Conservation (phyloP, 1,284 basidiomycete species). For the Pterulicium gracile region DNA sequence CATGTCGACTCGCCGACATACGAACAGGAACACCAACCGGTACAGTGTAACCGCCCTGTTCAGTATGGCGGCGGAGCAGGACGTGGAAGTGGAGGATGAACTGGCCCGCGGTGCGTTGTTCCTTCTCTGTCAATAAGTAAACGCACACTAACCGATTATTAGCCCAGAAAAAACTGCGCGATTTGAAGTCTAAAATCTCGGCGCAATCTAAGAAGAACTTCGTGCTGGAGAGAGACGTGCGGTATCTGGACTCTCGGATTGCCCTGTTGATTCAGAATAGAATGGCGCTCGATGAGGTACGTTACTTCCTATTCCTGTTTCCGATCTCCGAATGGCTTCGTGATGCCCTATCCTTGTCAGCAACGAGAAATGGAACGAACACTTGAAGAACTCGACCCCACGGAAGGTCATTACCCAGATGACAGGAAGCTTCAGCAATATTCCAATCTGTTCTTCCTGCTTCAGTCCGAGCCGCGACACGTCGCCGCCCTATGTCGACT, state of each 20-base stretch:
- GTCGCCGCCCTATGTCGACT: conserved; percentile 95
- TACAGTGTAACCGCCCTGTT: conserved; percentile 95
- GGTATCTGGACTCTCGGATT: conserved; percentile 96
- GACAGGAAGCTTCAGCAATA: conserved; percentile 93
- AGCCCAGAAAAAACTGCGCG: conserved; percentile 94
- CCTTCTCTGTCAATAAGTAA: conserved; percentile 2
- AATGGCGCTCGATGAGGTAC: conserved; percentile 91
- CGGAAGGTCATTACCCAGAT: conserved; percentile 84
- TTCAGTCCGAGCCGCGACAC: conserved; percentile 95
- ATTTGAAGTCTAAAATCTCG: conserved; percentile 95
- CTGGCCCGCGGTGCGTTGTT: conserved; percentile 75
- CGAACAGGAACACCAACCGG: conserved; percentile 90
- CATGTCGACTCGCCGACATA: conserved; percentile 61
- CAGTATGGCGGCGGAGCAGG: conserved; percentile 97
- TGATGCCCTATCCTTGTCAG: conserved; percentile 26
- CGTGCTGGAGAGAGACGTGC: conserved; percentile 94
- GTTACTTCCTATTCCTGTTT: conserved; percentile 19
- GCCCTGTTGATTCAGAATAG: conserved; percentile 96
- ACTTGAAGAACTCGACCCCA: conserved; percentile 88
- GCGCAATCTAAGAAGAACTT: conserved; percentile 99
- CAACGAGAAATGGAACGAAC: conserved; percentile 92
- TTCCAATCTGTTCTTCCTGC: conserved; percentile 96
- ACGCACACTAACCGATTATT: conserved; percentile 8
- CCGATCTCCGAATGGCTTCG: no score
- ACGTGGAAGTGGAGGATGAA: conserved; percentile 97